These are phyloP conservation scores for Ramularia endophylla DNA, from an alignment of 2,329 filamentous ascomycete genomes.

Conservation along the genomic window DNA sequence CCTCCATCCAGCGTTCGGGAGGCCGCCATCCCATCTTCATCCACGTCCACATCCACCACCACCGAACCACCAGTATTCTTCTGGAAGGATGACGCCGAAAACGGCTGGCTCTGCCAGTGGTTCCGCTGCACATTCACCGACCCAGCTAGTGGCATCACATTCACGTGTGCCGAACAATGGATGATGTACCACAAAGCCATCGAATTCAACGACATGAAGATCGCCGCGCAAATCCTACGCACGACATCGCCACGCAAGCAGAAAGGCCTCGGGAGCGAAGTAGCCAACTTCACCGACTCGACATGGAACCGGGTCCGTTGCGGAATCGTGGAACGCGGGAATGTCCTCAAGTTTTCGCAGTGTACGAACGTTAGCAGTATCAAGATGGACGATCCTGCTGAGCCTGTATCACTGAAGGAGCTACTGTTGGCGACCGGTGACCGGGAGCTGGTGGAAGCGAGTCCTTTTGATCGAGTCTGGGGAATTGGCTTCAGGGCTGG, in stretches of 20 bases:
- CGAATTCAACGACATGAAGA: constrained; percentile 7
- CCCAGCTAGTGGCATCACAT: constrained; percentile 3
- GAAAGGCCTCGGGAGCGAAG: constrained; percentile 7
- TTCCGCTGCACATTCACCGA: constrained; percentile 12
- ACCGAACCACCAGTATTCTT: constrained; percentile 10
- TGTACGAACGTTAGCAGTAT: constrained; percentile 4
- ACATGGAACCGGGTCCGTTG: constrained; percentile 3
- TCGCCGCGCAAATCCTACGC: constrained; percentile 6
- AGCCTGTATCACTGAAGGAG: constrained; percentile 4
- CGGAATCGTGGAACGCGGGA: constrained; percentile 11
- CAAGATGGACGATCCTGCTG: constrained; percentile 4
- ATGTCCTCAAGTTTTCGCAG: constrained; percentile 13
- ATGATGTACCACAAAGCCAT: constrained; percentile 20
- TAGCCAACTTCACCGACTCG: constrained; percentile 7
- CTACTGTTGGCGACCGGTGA: constrained; percentile 11
- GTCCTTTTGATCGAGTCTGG: constrained; percentile 14
- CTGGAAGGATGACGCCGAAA: constrained; percentile 6
- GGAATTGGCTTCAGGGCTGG: constrained; percentile 13
- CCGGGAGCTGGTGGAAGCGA: constrained; percentile 13
- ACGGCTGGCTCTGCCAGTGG: constrained; percentile 19
- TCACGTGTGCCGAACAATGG: constrained; percentile 17
- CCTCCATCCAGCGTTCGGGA: no score
- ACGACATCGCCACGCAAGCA: constrained; percentile 5
- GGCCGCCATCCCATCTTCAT: not conserved
- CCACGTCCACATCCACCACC: not conserved